Evolutionary conservation across 306 rosid genomes (phyloP), one percentile per base, ranked within the genome.

Genomic region (Glycine soja): DNA sequence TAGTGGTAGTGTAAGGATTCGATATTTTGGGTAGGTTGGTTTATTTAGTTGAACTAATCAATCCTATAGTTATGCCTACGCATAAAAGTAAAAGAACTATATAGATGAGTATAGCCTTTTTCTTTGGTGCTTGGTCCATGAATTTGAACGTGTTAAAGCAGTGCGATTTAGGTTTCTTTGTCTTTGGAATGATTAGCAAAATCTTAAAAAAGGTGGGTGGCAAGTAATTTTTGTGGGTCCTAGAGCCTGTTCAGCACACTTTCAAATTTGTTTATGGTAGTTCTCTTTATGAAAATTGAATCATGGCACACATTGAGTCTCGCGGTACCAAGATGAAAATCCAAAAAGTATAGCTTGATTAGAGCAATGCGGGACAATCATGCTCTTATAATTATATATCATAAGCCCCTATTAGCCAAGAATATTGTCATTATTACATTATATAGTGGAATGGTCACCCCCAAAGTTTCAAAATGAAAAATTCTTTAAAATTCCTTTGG

Each of bases 341-440:
- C 42, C 43, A 46, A 32, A 72, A 77, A 70, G 79, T 66, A 54
- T 43, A 70, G 58, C 36, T 80, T 61, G 57, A 70, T 65, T 77
- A 65, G 53, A 82, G 62, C 42, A 77, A 77, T 47, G n/a, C 15
- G 34, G 80, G 75, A 80, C 84, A 83, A 87, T 87, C 82, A 90
- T 86, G 83, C 57, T 52, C 86, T 82, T 82, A 24, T 24, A 24
- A 24, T 24, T 24, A 24, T 24, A 24, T 24, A 82, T 81, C 45
- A 82, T 83, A 76, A 81, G 46, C 34, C 53, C 53, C 10, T 56
- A 19, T 47, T 80, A 48, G 66, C 66, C 24, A 34, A 76, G 18
- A 80, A 75, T 51, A 74, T 63, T 56, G 85, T 74, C 85, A 52
- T 68, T 47, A 72, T 84, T 64, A 68, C 30, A n/a, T n/a, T 24